Evolutionary conservation across 2,329 filamentous ascomycete species (phyloP), one percentile per base, ranked within the genome.

Genomic region (Cadophora malorum): DNA sequence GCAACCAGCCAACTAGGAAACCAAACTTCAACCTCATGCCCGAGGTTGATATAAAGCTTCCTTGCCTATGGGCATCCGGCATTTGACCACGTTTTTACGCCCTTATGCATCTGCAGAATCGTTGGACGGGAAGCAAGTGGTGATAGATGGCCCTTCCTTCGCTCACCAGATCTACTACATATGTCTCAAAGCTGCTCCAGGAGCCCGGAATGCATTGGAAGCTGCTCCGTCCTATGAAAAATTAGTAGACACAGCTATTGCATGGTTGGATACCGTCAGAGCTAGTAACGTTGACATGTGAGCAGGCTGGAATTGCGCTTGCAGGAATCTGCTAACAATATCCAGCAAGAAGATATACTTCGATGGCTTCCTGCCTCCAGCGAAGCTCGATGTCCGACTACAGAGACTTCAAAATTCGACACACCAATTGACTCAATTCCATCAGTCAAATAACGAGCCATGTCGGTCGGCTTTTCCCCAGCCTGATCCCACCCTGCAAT

Each of bases 111-210:
- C 79, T 33, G 74, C 79, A 21, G 78, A 77, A 8, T 72, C 76
- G 12, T 78, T 91, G 1, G 72, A 77, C 49, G 78, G 79, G 31
- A 76, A 82, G 49, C 74, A 74, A 6, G 79, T 85, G 23, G 83
- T 87, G 55, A 87, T 97, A 66, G 94, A 97, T 76, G 94, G 93
- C 0, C 93, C 94, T 4, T 90, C 88, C 1, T 80, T 97, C 31
- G 91, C 93, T 1, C 91, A 95, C 77, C 86, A 92, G 77, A 82
- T 94, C 50, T 88, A 91, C 69, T 81, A 88, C 62, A 79, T 87
- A 21, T 85, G 88, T 66, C 80, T 87, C 53, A 77, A 74, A 3
- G 77, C 79, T 65, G 78, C 77, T 67, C 73, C 78, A 33, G 67
- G 68, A 21, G 75, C 78, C 23, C 79, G 78, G 49, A 84, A 83